Evolutionary conservation across 352 stramenopile species (phyloP), one percentile per base, ranked within the genome.

Genomic region (Nothophytophthora sp.): DNA sequence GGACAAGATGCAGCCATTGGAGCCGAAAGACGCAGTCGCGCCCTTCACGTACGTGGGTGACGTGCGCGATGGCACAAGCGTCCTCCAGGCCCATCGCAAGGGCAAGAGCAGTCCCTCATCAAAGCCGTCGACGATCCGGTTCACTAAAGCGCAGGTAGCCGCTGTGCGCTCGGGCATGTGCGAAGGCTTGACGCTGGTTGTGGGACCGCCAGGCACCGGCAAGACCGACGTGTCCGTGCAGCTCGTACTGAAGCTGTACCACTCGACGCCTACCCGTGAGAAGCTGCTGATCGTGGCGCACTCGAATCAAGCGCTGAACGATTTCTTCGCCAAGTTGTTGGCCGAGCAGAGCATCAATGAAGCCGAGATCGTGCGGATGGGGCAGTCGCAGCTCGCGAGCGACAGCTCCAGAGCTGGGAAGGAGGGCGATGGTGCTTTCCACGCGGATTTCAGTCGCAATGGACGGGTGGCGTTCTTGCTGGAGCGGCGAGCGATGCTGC

Each of bases 171-270:
- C 79, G 23, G 96, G 95, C n/a, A 73, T 98, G 52, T 90, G 86
- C 30, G 82, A 93, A 43, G 96, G 97, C 3, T 69, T 99, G 19
- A 99, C 96, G 5, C 50, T 99, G 10, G 74, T 99, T 12, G 86
- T 98, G 9, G 96, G 96, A 6, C 90, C 96, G 35, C 89, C 96
- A 16, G 95, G 95, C 32, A 98, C 88, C 2, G 87, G 79, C n/a
- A 98, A 98, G 57, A 98, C 96, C 2, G 93, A 98, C 54, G 81
- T 98, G 23, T 96, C 91, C 13, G 95, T 98, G 18, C 92, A 98
- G 63, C 86, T 98, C 19, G 85, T 98, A n/a, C 51, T 86, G 18
- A 98, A 97, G 56, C 42, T 99, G 8, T 97, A 96, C 53, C 90
- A 92, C 47, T 68, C 59, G 16, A 94, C 80, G 30, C 45, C 66